phyloP scores from a whole-genome alignment of 768 basidiomycete species.

The Trametes cinnabarina region DNA sequence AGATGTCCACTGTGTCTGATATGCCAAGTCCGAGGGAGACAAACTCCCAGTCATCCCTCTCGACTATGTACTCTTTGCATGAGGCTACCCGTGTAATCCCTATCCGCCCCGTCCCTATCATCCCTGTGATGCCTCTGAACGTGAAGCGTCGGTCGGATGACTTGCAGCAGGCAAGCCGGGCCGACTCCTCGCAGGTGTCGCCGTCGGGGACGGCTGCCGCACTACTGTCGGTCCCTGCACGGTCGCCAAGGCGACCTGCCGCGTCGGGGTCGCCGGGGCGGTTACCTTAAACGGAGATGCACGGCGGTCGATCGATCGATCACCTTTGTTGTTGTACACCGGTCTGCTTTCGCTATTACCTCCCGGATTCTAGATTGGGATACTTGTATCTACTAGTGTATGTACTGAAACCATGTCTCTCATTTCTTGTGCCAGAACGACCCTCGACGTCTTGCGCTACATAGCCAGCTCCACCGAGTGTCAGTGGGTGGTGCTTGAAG shows the following conservation, averaged over 20 bases:
- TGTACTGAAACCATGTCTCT: neutral
- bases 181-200: neutral
- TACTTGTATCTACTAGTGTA: neutral
- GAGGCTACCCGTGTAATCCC: neutral
- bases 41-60: conserved; percentile 5
- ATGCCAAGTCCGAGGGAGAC: neutral
- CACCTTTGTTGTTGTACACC: neutral
- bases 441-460: neutral
- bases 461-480: neutral
- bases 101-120: neutral
- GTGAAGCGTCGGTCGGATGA: neutral
- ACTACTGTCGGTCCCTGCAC: conserved; percentile 2
- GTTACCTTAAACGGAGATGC: neutral
- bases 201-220: neutral
- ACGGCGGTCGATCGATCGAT: conserved; percentile 12
- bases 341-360: neutral
- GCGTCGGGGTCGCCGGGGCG: conserved; percentile 8
- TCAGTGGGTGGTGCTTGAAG: neutral
- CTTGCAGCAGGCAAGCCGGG: neutral
- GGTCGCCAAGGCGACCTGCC: conserved; percentile 11
- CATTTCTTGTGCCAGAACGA: neutral
- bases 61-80: neutral
- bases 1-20: neutral
- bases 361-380: neutral
- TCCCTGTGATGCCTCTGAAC: conserved; percentile 4